Base-by-base conservation (phyloP, 2,329 filamentous ascomycete species). In the Fusarium sp. region DNA sequence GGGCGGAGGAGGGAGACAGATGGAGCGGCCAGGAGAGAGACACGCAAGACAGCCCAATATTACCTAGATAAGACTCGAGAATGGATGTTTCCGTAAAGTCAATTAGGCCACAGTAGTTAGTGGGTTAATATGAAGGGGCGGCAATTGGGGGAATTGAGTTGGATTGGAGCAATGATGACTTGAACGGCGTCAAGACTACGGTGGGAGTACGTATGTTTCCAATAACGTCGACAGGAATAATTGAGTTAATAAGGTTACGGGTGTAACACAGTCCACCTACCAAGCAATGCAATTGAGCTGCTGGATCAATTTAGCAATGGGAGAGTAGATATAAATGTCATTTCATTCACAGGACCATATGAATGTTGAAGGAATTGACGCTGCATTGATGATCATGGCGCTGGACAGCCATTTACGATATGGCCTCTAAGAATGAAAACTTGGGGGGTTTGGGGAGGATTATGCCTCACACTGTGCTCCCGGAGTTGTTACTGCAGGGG, bases 201-300 rank as follows among this genome's bases (percentile, higher is more conserved):
- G 28, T 31, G 28, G 28, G 28, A 31, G 28, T 31, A 28, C 26
- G 26, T 28, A 28, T 28, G 26, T 40, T 40, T 40, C 6, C 18
- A 40, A 13, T 20, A 39, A 39, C 6, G 13, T 14, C 20, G 39
- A 42, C 40, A 39, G 51, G 34, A 45, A 51, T 8, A 48, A 34
- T 53, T 65, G 54, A 42, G 36, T 60, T 48, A 65, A 60, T 48
- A 65, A 60, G 60, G 62, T 65, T 65, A 17, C 40, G 46, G 46
- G 18, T 59, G 39, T 38, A 42, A 45, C 39, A 39, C 22, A 53
- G 24, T 44, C 48, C 55, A 40, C 39, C 18, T 13, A 45, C 45
- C 46, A 8, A 38, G 7, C 17, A 22, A 15, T 14, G 36, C 10
- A 39, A 18, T n/a, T 6, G 10, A 17, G 17, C 8, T 56, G n/a